phyloP scores from a whole-genome alignment of 176 grass and related monocot species.

The Saccharum spontaneum region DNA sequence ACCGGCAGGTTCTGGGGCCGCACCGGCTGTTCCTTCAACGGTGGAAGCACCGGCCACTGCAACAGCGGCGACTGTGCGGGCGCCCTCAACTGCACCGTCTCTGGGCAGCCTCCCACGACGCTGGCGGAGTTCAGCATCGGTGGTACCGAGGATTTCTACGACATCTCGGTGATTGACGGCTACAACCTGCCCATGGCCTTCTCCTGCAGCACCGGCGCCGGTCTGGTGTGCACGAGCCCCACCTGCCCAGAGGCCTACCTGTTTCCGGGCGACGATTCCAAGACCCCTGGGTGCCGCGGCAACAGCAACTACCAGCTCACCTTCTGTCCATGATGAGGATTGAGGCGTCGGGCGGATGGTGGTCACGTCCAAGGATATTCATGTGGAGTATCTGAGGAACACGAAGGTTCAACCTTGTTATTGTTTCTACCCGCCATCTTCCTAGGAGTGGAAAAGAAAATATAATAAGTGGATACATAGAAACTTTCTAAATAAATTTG shows the following conservation, averaged over 20 bases:
- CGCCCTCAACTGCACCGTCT: neutral
- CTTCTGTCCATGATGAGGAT: constrained; percentile 24
- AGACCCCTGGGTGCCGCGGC: neutral
- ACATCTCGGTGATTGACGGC: constrained; percentile 19
- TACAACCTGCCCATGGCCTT: neutral
- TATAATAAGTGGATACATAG: too few species aligned
- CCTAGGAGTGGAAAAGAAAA: too few species aligned
- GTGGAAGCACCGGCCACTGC: neutral
- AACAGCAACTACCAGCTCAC: constrained; percentile 22
- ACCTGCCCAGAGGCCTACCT: neutral
- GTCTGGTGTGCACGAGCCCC: neutral
- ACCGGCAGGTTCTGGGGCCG: constrained; percentile 21
- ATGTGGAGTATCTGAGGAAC: too few species aligned
- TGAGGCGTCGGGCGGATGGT: too few species aligned
- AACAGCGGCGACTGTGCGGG: neutral
- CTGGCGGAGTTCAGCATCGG: constrained; percentile 12
- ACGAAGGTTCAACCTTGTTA: too few species aligned
- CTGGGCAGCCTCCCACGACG: neutral
- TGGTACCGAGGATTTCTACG: neutral
- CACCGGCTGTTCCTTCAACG: constrained; percentile 10
- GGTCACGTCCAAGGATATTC: too few species aligned
- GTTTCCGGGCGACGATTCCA: neutral
- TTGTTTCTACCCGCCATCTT: too few species aligned
- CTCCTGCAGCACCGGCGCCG: neutral
- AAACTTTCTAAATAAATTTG: too few species aligned